Evolutionary conservation across 495 filamentous ascomycete species (phyloP), one percentile per base, ranked within the genome.

Genomic region (Talaromyces ruber): DNA sequence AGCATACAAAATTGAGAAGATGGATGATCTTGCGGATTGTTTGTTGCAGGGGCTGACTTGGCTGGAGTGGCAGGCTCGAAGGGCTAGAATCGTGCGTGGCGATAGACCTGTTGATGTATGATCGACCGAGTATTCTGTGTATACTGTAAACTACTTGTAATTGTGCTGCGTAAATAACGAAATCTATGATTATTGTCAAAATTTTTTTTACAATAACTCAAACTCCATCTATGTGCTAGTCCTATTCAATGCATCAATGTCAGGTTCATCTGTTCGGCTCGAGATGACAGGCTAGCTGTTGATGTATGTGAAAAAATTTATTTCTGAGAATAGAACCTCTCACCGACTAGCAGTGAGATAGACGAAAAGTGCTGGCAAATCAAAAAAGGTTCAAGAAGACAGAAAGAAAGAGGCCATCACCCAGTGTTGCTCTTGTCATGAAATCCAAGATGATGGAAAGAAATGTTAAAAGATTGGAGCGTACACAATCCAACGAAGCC

Each of bases 11-110:
- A 65, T 80, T 30, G 74, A 71, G 21, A 98, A 98, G 71, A 67
- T 96, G 65, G 93, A 98, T 76, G 93, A 98, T 79, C 76, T 98
- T 64, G 89, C 92, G 6, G 93, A 98, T 82, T 90, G 88, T 71
- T 72, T 97, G 30, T 67, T 97, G 64, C 93, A 98, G 74, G 94
- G 88, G 0, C 75, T 92, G 64, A 88, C 91, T 9, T 97, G 90
- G 89, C 71, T 93, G 56, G 80, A 88, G 61, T 98, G 93, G 93
- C 84, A 93, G 68, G 72, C 78, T 63, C 93, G 91, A 71, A 72
- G 85, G 63, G 76, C 76, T 60, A 66, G 68, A 39, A 66, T 89
- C 29, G 71, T 45, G 22, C 51, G 16, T n/a, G 51, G 51, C 11
- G 21, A 53, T 14, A 22, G 34, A 37, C 34, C 34, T 39, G 34